These are phyloP conservation scores for Lophium mytilinum DNA, from an alignment of 495 filamentous ascomycete genomes.

Conservation along the genomic window DNA sequence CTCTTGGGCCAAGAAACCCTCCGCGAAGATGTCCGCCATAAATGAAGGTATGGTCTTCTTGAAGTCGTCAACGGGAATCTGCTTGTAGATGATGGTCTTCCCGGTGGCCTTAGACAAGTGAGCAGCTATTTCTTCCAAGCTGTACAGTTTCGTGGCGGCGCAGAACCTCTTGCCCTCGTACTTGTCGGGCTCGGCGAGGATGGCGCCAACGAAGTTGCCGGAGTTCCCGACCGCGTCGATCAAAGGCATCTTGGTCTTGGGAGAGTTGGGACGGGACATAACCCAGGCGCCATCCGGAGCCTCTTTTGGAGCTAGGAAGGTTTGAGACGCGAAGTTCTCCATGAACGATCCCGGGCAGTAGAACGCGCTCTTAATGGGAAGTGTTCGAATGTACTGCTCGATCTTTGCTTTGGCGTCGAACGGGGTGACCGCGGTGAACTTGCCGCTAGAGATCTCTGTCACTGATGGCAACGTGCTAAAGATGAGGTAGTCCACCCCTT, in stretches of 20 bases:
- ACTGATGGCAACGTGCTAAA: constrained; percentile 40
- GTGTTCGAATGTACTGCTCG: constrained; percentile 38
- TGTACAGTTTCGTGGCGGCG: constrained; percentile 36
- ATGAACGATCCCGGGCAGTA: constrained; percentile 41
- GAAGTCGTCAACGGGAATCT: constrained; percentile 37
- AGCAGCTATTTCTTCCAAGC: constrained; percentile 32
- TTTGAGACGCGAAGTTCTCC: constrained; percentile 37
- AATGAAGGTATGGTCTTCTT: constrained; percentile 26
- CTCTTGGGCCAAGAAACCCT: constrained; percentile 33
- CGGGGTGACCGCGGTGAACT: constrained; percentile 19
- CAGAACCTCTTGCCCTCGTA: constrained; percentile 42
- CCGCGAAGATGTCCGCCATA: constrained; percentile 28
- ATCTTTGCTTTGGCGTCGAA: constrained; percentile 3
- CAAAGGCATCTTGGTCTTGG: constrained; percentile 34
- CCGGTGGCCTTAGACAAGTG: constrained; percentile 38
- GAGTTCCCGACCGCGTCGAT: constrained; percentile 42
- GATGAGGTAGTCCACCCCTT: constrained; percentile 43
- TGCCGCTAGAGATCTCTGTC: constrained; percentile 30
- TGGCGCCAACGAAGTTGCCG: constrained; percentile 47
- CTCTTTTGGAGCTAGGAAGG: constrained; percentile 27
- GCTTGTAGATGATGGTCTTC: constrained; percentile 40
- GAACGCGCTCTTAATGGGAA: constrained; percentile 42
- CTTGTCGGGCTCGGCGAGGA: constrained; percentile 43
- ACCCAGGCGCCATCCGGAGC: constrained; percentile 31
- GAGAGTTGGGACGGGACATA: constrained; percentile 27